phyloP scores from a whole-genome alignment of 2,329 filamentous ascomycete species.

The Hysterium pulicare region DNA sequence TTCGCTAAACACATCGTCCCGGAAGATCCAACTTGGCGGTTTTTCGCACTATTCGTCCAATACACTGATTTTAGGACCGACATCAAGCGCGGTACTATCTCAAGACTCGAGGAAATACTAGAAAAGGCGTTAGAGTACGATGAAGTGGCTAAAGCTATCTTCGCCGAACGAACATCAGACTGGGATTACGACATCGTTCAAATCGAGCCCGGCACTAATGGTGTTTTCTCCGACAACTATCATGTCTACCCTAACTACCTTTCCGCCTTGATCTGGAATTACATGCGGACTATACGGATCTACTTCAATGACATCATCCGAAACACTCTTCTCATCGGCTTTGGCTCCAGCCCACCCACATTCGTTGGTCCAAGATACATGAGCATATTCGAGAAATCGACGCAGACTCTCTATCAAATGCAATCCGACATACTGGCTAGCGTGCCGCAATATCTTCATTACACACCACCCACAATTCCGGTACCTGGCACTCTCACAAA shows the following conservation, averaged over 20 bases:
- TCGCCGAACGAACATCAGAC: slow-evolving; percentile 13
- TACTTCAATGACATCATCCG: slow-evolving; percentile 35
- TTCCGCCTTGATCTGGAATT: slow-evolving; percentile 32
- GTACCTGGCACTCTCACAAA: background rate
- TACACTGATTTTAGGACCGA: slow-evolving; percentile 24
- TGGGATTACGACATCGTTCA: slow-evolving; percentile 24
- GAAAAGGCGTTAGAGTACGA: slow-evolving; percentile 25
- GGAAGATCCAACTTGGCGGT: slow-evolving; percentile 21
- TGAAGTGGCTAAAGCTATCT: slow-evolving; percentile 15
- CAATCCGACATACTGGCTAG: slow-evolving; percentile 33
- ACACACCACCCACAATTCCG: slow-evolving; percentile 16
- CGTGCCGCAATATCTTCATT: slow-evolving; percentile 33
- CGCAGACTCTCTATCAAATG: slow-evolving; percentile 18
- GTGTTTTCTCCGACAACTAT: slow-evolving; percentile 25
- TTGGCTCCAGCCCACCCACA: slow-evolving; percentile 22
- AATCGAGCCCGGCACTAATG: slow-evolving; percentile 10
- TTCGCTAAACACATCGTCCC: slow-evolving; percentile 16
- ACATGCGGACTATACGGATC: slow-evolving; percentile 30
- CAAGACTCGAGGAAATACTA: slow-evolving; percentile 20
- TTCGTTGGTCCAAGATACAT: slow-evolving; percentile 20
- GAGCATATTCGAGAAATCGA: slow-evolving; percentile 20
- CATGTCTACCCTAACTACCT: slow-evolving; percentile 28
- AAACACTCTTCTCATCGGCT: slow-evolving; percentile 19
- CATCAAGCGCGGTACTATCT: slow-evolving; percentile 15
- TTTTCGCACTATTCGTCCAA: slow-evolving; percentile 29